These are phyloP conservation scores for Primulina huaijiensis DNA, from an alignment of 257 asterid species.

Conservation along the genomic window DNA sequence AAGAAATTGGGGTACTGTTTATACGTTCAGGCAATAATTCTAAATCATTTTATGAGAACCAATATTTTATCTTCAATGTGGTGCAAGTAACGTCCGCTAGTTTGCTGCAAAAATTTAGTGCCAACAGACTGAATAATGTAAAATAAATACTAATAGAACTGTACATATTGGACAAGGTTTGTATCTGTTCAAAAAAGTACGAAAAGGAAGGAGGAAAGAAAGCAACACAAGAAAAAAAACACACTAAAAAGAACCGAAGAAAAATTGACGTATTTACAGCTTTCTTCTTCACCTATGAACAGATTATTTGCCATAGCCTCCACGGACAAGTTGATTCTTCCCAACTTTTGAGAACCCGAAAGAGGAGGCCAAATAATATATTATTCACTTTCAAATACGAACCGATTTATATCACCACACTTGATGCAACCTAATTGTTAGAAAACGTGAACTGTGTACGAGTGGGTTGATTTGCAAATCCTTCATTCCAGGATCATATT, in stretches of 20 bases:
- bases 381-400: not conserved
- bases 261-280: not conserved
- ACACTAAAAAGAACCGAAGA: not conserved
- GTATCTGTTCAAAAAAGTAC: not conserved
- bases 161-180: not conserved
- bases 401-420: not conserved
- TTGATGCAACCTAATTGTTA: not conserved
- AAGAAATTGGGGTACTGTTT: no score
- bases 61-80: no score
- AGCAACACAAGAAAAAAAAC: not conserved
- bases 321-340: not conserved
- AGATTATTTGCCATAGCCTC: constrained; percentile 2
- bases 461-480: not conserved
- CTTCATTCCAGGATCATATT: not conserved
- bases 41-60: not conserved
- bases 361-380: not conserved
- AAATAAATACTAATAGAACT: not conserved
- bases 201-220: not conserved
- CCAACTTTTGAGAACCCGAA: not conserved
- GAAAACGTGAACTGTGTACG: not conserved
- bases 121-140: no score
- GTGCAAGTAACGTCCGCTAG: not conserved
- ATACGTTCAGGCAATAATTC: no score
- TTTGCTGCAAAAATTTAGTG: not conserved
- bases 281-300: not conserved